Evolutionary conservation across 371 early-diverging fungal species (phyloP).

Genomic region (Mortierella sp.): DNA sequence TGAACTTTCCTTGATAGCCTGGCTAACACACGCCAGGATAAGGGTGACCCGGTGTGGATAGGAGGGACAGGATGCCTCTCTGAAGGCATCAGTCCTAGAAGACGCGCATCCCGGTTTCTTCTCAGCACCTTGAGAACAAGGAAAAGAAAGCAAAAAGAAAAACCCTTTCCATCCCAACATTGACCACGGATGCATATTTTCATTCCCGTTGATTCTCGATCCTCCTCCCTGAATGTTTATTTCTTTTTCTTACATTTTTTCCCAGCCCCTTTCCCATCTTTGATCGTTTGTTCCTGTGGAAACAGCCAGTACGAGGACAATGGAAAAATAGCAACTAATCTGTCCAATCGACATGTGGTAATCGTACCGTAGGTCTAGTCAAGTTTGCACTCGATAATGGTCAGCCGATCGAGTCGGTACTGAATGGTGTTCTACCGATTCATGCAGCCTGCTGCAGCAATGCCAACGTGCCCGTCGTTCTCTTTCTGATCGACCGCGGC

Average conservation of each 20-base stretch:
- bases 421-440: slow-evolving; percentile 78
- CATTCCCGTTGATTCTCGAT: slow-evolving; percentile 28
- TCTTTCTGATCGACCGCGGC: slow-evolving; percentile 79
- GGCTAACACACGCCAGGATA: too few species aligned
- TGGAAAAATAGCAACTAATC: not conserved
- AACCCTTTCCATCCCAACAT: slow-evolving; percentile 12
- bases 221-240: slow-evolving; percentile 8
- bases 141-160: not conserved
- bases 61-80: not conserved
- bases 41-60: not conserved
- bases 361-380: slow-evolving; percentile 63
- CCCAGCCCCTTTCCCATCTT: slow-evolving; percentile 1
- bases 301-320: too few species aligned
- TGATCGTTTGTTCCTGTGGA: too few species aligned
- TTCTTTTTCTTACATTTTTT: not conserved
- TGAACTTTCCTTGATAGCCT: too few species aligned
- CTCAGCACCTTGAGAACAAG: not conserved
- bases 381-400: slow-evolving; percentile 81
- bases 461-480: slow-evolving; percentile 72
- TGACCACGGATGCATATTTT: not conserved
- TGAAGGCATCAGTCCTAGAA: not conserved
- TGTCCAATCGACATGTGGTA: not conserved
- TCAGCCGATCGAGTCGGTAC: slow-evolving; percentile 76
- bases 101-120: slow-evolving; percentile 13
- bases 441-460: slow-evolving; percentile 79